Percentiles rank a stretch among this genome's conserved stretches.
These are phyloP conservation scores for Huntiella bhutanensis DNA, from an alignment of 2,329 filamentous ascomycete genomes.

Conservation along the genomic window DNA sequence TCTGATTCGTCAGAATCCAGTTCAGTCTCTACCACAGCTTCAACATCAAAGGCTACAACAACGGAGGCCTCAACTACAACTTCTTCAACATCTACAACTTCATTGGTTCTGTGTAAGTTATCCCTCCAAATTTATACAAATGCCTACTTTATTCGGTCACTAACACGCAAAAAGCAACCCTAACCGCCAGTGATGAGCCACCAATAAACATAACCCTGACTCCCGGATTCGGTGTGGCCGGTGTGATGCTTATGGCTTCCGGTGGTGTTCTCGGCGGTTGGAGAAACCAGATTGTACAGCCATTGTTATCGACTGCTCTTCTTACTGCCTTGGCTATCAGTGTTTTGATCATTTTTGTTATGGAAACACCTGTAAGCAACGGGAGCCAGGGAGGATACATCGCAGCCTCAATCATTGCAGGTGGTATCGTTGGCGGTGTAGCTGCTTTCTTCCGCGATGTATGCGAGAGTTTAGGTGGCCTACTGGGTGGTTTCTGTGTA, in stretches of 20 bases:
- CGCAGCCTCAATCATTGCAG: constrained; percentile 55
- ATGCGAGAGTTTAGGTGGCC: constrained; percentile 61
- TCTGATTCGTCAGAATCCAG: not conserved
- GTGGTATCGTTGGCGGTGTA: constrained; percentile 51
- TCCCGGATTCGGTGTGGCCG: constrained; percentile 62
- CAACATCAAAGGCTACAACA: too few species aligned
- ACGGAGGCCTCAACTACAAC: not conserved
- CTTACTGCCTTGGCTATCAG: constrained; percentile 54
- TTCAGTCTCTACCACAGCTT: too few species aligned
- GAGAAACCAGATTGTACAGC: constrained; percentile 60
- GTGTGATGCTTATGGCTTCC: constrained; percentile 53
- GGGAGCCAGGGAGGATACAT: constrained; percentile 75
- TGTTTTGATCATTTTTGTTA: constrained; percentile 75
- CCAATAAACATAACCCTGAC: constrained; percentile 60
- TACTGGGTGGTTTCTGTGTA: constrained; percentile 70
- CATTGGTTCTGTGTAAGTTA: too few species aligned
- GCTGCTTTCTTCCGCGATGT: constrained; percentile 68
- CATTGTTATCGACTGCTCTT: constrained; percentile 63
- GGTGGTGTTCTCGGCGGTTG: constrained; percentile 56
- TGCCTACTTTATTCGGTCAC: not conserved
- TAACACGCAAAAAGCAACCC: too few species aligned
- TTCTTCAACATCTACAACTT: not conserved
- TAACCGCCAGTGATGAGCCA: not conserved
- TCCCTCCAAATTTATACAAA: too few species aligned
- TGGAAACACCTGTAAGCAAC: constrained; percentile 56